These are phyloP conservation scores for Fraxinus sp. DNA, from an alignment of 305 asterid genomes.

Conservation along the genomic window DNA sequence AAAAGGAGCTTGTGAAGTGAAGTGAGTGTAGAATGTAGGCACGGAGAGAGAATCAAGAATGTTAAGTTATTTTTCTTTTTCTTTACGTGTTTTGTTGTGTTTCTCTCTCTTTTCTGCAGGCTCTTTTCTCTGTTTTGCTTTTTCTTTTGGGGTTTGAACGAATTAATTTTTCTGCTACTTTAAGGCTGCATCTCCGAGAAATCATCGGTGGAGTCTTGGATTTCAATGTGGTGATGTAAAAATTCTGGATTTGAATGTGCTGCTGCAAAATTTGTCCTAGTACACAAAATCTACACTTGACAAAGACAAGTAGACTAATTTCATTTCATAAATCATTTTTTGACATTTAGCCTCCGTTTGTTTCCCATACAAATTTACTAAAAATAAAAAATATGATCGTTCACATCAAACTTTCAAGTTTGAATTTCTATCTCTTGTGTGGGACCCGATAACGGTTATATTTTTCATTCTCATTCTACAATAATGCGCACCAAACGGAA, in stretches of 20 bases:
- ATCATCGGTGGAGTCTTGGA: background rate
- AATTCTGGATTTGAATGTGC: background rate
- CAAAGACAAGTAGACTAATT: background rate
- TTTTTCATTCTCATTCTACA: no score
- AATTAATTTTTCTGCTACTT: conserved; percentile 28
- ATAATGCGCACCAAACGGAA: no score
- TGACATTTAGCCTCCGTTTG: no score
- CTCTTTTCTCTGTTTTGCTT: conserved; percentile 10
- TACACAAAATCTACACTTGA: background rate
- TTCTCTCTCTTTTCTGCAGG: conserved; percentile 9
- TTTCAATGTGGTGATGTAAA: background rate
- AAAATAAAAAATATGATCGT: no score
- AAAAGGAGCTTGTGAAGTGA: conserved; percentile 1
- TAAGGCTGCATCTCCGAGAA: conserved; percentile 22
- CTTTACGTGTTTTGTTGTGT: conserved; percentile 13
- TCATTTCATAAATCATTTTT: no score
- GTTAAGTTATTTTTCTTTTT: background rate
- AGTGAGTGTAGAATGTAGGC: background rate
- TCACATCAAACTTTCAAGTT: no score
- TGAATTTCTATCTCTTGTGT: no score
- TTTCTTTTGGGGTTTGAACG: conserved; percentile 24
- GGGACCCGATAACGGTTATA: no score
- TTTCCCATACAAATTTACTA: no score
- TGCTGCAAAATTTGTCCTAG: background rate
- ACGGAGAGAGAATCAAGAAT: conserved; percentile 26